Base-by-base conservation (phyloP, 1,284 basidiomycete species). In the Austroboletus niveus region DNA sequence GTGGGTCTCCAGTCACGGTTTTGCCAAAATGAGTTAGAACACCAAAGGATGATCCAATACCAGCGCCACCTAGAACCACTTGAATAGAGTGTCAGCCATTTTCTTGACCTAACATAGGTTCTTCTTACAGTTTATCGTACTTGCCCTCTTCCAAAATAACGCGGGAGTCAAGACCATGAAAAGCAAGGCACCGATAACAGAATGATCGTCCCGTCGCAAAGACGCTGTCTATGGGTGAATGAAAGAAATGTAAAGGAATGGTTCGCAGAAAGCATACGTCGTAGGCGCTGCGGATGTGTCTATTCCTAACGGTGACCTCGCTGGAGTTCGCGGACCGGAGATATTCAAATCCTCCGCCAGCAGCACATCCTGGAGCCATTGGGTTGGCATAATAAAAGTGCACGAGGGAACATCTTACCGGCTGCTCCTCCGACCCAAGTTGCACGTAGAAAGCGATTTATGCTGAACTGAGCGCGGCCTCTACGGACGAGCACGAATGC, bases 31-130 rank as follows among this genome's bases (percentile, higher is more conserved):
- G 84, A 10, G 76, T 69, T 29, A 85, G 54, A 35, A 84, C 64
- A 15, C 86, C 87, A 10, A 78, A 65, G 8, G 75, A 77, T 52
- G 80, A 79, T n/a, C 86, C 86, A 5, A 88, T 59, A 10, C 83
- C 81, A 40, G 82, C 81, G 14, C 87, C 87, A 38, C 86, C 86
- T 7, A 87, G 69, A 22, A 87, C 75, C 52, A 87, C 87, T 88
- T 17, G 52, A 0, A 34, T 39, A 44, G 29, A 38, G 11, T 20
- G 22, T 60, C 24, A 58, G 34, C 1, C 8, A n/a, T 22, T 31
- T 22, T 20, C 12, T 9, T 15, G 24, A 20, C 17, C 38, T 12
- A 8, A n/a, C 39, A 8, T 11, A 17, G 45, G 45, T 20, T 27
- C 27, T 32, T 71, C 82, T 56, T 58, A 87, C 85, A 60, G 59